Evolutionary conservation across 2,329 filamentous ascomycete species (phyloP), one percentile per base, ranked within the genome.

Genomic region (Rachicladosporium sp.): DNA sequence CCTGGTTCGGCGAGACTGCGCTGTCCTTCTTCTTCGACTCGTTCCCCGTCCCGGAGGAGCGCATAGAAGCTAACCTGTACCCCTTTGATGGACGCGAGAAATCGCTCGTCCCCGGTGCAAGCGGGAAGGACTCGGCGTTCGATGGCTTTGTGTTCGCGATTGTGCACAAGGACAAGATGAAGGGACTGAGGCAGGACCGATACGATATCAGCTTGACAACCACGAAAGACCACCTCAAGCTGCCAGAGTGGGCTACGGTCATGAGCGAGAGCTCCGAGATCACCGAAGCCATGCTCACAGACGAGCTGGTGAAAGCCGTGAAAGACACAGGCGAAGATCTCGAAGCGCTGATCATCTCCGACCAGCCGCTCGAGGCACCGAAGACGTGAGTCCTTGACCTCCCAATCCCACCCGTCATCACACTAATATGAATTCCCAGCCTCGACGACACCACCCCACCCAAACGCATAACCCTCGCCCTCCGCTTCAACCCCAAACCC

Each of bases 221-320:
- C 48, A 95, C 89, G 58, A 94, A 93, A 72, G 91, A 98, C 56
- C 77, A 88, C 64, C 59, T 81, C 40, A 95, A 93, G 70, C 76
- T 98, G 29, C 89, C 91, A 29, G 65, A 73, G 47, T 98, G 88
- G 88, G 71, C 81, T 40, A 94, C 86, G 9, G 77, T 95, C 56
- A 96, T 98, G 91, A 93, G 79, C 57, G 91, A 98, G 71, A 94
- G 80, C 63, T 87, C 88, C 43, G 91, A 96, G 65, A 80, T 98
- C 52, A 95, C 88, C 9, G 84, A 95, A 34, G 70, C 77, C 5
- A 68, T 98, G 49, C 73, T 98, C 37, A 94, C 86, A 3, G 73
- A 82, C n/a, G 89, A 96, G 53, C 72, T 98, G 30, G 74, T 86
- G 61, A 76, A 82, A 54, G 87, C 84, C 10, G 70, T 93, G 48